Conservation (phyloP, 805 yeast species). For the Myxozyma neglecta region DNA sequence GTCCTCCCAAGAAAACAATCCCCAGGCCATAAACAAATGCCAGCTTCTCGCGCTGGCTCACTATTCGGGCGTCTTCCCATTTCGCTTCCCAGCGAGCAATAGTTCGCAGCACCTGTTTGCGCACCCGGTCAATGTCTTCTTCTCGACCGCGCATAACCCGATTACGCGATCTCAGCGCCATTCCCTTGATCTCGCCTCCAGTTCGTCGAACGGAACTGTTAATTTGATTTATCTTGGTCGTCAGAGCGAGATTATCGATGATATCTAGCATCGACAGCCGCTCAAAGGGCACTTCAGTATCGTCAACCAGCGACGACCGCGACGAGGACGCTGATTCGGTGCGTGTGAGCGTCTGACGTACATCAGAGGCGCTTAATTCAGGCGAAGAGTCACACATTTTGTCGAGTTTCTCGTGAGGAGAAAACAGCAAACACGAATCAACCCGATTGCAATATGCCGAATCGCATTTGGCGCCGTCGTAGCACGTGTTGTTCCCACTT, state of each 20-base stretch:
- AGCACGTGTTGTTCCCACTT: no score
- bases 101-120: constrained; percentile 33
- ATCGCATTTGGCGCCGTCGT: no score
- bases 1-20: constrained; percentile 68
- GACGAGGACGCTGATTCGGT: constrained; percentile 13
- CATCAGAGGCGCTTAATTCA: constrained; percentile 6
- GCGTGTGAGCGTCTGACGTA: not conserved
- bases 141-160: constrained; percentile 35
- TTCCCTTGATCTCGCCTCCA: constrained; percentile 35
- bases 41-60: constrained; percentile 63
- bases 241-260: constrained; percentile 39
- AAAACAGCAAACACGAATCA: no score
- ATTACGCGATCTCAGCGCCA: constrained; percentile 35
- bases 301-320: constrained; percentile 9
- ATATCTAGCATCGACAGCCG: constrained; percentile 40
- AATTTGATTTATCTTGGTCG: constrained; percentile 35
- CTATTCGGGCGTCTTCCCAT: constrained; percentile 32
- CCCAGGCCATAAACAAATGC: constrained; percentile 76
- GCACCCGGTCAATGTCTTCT: constrained; percentile 39
- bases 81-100: constrained; percentile 39
- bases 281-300: constrained; percentile 34
- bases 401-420: not conserved
- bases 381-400: constrained; percentile 12
- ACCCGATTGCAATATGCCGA: no score
- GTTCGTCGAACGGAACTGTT: constrained; percentile 33